Evolutionary conservation across 768 basidiomycete genomes (phyloP).

Genomic region (Suillus clintonianus): DNA sequence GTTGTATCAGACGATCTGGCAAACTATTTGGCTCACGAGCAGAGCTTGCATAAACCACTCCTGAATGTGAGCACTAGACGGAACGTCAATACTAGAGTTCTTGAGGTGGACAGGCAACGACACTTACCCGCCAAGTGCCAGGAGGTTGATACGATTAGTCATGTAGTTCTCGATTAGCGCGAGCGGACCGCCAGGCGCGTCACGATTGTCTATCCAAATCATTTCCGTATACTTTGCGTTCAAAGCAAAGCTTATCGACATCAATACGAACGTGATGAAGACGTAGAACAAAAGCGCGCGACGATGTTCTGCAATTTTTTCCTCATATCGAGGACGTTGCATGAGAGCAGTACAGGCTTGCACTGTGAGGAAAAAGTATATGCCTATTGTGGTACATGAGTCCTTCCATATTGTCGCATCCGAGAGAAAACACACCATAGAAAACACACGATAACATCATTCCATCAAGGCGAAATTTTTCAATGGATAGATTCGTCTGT

Average conservation of each 20-base stretch:
- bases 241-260: slow-evolving; percentile 24
- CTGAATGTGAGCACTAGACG: slow-evolving; percentile 25
- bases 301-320: slow-evolving; percentile 1
- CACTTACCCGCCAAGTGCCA: slow-evolving; percentile 19
- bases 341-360: slow-evolving; percentile 13
- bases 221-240: slow-evolving; percentile 29
- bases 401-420: neutral
- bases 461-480: neutral
- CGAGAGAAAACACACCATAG: neutral
- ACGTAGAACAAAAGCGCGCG: slow-evolving; percentile 18
- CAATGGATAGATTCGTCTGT: neutral
- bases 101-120: neutral
- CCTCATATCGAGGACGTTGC: neutral
- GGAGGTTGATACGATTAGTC: slow-evolving; percentile 19
- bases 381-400: slow-evolving; percentile 11
- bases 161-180: slow-evolving; percentile 16
- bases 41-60: slow-evolving; percentile 31
- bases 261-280: slow-evolving; percentile 25
- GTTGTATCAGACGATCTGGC: neutral
- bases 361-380: slow-evolving; percentile 19
- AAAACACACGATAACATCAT: neutral
- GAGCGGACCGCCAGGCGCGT: slow-evolving; percentile 6
- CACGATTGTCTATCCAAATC: slow-evolving; percentile 35
- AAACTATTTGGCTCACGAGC: slow-evolving; percentile 14
- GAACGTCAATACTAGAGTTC: neutral